Conservation (phyloP, 2,329 filamentous ascomycete species). For the Mycogone perniciosa region DNA sequence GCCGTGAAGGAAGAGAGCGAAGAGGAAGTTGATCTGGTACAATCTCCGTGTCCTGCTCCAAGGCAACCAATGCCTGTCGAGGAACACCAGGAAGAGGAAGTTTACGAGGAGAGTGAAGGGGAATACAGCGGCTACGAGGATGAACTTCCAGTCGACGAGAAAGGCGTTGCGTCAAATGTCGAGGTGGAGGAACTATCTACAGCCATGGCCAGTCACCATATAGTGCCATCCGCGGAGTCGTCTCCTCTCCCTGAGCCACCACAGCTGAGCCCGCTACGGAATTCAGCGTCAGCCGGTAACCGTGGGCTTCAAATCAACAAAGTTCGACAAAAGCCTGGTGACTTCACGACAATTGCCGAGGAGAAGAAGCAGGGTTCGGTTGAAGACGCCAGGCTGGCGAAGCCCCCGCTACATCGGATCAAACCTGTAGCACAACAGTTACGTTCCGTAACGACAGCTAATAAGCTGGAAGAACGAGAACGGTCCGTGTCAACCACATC, state of each 20-base stretch:
- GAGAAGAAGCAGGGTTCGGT: slow-evolving; percentile 41
- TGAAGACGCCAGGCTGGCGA: slow-evolving; percentile 11
- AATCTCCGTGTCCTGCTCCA: slow-evolving; percentile 25
- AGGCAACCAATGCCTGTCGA: background rate
- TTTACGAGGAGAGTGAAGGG: slow-evolving; percentile 25
- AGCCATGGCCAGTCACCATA: slow-evolving; percentile 5
- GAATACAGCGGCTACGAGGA: slow-evolving; percentile 41
- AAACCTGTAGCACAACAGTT: background rate
- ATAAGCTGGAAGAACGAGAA: slow-evolving; percentile 11
- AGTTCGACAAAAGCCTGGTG: slow-evolving; percentile 28
- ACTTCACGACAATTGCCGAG: slow-evolving; percentile 41
- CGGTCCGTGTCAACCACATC: slow-evolving; percentile 26
- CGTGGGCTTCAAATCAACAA: slow-evolving; percentile 24
- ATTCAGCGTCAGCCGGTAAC: slow-evolving; percentile 47
- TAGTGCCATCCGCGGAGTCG: slow-evolving; percentile 29
- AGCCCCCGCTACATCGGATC: background rate
- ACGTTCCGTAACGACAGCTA: slow-evolving; percentile 1
- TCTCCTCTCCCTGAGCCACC: slow-evolving; percentile 42
- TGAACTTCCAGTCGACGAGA: slow-evolving; percentile 37
- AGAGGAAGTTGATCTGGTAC: slow-evolving; percentile 20
- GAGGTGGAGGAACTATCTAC: background rate
- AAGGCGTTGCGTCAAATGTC: slow-evolving; percentile 36
- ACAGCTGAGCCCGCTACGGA: slow-evolving; percentile 46
- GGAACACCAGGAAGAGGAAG: slow-evolving; percentile 22
- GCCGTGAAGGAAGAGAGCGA: slow-evolving; percentile 44